Conservation (phyloP, 2,329 filamentous ascomycete species). For the Lasiodiplodia gonubiensis region DNA sequence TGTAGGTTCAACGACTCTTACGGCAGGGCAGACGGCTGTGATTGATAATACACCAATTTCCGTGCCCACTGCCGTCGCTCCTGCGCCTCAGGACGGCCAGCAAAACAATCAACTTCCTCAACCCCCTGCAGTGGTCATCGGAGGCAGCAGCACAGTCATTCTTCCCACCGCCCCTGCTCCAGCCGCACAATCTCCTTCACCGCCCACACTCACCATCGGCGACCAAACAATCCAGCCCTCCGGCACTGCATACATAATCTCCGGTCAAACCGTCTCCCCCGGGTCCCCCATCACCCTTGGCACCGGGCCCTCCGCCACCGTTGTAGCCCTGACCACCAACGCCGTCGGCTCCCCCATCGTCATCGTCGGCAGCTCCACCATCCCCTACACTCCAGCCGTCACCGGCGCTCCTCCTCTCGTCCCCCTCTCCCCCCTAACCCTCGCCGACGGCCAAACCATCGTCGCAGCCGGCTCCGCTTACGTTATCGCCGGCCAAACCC, state of each 20-base stretch:
- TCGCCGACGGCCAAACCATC: constrained; percentile 16
- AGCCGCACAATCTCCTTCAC: background rate
- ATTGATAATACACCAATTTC: constrained; percentile 15
- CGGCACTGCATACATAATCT: constrained; percentile 15
- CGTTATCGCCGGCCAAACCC: background rate
- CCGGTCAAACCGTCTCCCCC: constrained; percentile 17
- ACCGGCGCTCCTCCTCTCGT: background rate
- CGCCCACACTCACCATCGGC: background rate
- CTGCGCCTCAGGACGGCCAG: background rate
- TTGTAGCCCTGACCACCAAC: constrained; percentile 23
- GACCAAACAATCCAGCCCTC: constrained; percentile 11
- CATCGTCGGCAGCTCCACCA: background rate
- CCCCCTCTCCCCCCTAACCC: background rate
- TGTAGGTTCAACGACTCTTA: background rate
- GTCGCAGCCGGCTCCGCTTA: background rate
- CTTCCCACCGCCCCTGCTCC: constrained; percentile 38
- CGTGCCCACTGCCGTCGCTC: constrained; percentile 1
- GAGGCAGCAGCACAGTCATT: constrained; percentile 37
- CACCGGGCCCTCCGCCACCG: background rate
- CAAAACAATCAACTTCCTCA: constrained; percentile 27
- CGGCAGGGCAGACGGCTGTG: background rate
- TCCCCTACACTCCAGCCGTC: background rate
- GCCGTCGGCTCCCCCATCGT: background rate
- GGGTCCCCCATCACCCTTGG: constrained; percentile 22
- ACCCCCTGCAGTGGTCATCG: constrained; percentile 38